Evolutionary conservation across 805 yeast species (phyloP), one percentile per base, ranked within the genome.

Genomic region (Pichia phayaonensis): DNA sequence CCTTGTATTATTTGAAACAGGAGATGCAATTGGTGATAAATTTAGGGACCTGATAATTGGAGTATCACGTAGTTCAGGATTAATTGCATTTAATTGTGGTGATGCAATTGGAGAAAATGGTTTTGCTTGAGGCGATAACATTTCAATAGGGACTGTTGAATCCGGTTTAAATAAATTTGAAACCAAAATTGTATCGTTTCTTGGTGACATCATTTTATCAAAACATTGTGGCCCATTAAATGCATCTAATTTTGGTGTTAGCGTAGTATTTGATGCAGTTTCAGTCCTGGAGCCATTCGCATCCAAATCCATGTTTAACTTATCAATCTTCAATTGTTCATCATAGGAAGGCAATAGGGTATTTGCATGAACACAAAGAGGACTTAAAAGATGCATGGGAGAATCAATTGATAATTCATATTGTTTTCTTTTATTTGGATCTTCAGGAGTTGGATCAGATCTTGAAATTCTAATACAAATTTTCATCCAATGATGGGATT

Each of bases 401-500:
- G 97, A 87, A 66, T 94, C 99, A 50, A 94, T 92, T 52, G 89
- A 83, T 43, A 94, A 86, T 69, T 94, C 99, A 63, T 86, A 94
- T 63, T 90, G 97, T 63, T 90, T 94, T 44, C 95, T 73, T 62
- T 87, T 87, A 8, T 54, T 46, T 2, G 69, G 67, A 40, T 67
- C 64, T 23, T 64, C 70, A 43, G 71, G 68, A 2, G 74, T 72
- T 2, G 81, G 77, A 42, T 85, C 82, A n/a, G 74, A 62, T 56
- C 77, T 79, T 6, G 96, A 86, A 40, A 94, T 72, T 47, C 98
- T 71, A 47, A 94, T 69, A 55, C 95, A 85, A 16, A 94, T 77
- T 68, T 94, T 94, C 60, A 94, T 82, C 97, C 99, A 94, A 68
- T 94, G 99, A 60, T 87, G 92, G 8, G 94, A 77, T 68, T 89